phyloP scores from a whole-genome alignment of 139 green algal genomes.

The Volvox africanus region DNA sequence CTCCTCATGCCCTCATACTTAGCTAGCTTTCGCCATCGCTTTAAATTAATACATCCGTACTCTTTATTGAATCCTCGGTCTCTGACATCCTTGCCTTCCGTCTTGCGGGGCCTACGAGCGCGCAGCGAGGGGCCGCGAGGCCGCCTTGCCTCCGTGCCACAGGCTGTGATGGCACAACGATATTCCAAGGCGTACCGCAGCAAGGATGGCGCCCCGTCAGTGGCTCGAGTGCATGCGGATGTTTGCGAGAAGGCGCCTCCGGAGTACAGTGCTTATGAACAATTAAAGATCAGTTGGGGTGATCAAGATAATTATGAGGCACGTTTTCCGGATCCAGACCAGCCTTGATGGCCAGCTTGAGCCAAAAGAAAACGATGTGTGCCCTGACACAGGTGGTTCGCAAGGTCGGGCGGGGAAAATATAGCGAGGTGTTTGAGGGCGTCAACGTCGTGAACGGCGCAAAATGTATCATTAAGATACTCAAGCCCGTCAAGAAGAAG shows the following conservation, averaged over 20 bases:
- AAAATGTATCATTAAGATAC: conserved; percentile 97
- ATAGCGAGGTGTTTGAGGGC: conserved; percentile 99
- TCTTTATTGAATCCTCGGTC: conserved; percentile 4
- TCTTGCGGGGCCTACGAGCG: conserved; percentile 18
- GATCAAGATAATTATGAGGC: conserved; percentile 92
- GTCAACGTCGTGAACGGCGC: conserved; percentile 82
- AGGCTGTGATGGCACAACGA: conserved; percentile 26
- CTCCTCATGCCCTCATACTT: conserved; percentile 11
- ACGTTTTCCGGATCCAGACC: background rate
- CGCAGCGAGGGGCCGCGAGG: conserved; percentile 35
- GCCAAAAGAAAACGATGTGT: background rate
- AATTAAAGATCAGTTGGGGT: conserved; percentile 49
- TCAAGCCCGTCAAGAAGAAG: conserved; percentile 99
- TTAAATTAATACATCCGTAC: background rate
- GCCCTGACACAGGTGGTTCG: conserved; percentile 71
- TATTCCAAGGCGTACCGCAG: conserved; percentile 40
- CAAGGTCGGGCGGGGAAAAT: conserved; percentile 96
- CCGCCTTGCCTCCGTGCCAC: conserved; percentile 3
- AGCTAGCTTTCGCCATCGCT: background rate
- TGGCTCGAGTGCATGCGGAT: conserved; percentile 48
- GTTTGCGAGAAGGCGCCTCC: conserved; percentile 36
- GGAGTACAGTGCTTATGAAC: conserved; percentile 90
- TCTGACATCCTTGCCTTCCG: background rate
- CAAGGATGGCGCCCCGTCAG: conserved; percentile 24
- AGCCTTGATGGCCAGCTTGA: background rate